phyloP scores from a whole-genome alignment of 768 basidiomycete species.

The Psilocybe tampanensis region DNA sequence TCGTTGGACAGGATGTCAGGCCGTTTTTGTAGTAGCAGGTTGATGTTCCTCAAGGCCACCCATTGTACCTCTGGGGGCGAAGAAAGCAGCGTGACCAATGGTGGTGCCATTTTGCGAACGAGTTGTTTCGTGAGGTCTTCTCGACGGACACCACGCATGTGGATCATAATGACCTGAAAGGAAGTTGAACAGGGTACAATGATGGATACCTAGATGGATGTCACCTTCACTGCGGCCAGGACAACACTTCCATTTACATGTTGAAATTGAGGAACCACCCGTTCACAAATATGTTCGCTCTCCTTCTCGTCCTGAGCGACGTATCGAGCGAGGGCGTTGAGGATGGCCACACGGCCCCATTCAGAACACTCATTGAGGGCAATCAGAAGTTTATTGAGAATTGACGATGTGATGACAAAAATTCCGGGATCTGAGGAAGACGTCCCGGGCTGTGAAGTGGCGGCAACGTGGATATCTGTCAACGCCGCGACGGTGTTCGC shows the following conservation, averaged over 20 bases:
- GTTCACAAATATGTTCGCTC: constrained; percentile 98
- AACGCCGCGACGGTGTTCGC: constrained; percentile 95
- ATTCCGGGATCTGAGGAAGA: constrained; percentile 64
- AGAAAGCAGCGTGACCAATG: constrained; percentile 91
- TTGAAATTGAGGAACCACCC: constrained; percentile 98
- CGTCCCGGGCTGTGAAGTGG: constrained; percentile 56
- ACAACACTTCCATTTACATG: constrained; percentile 97
- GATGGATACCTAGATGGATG: not conserved
- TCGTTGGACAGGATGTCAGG: too few species aligned
- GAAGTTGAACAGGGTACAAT: not conserved
- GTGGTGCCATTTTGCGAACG: constrained; percentile 96
- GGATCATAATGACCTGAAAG: constrained; percentile 98
- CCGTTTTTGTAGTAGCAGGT: constrained; percentile 89
- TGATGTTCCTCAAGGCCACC: constrained; percentile 97
- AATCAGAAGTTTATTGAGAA: constrained; percentile 89
- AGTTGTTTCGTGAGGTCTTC: constrained; percentile 87
- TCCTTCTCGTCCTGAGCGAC: constrained; percentile 87
- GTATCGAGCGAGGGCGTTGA: constrained; percentile 87
- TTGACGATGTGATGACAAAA: constrained; percentile 80
- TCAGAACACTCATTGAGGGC: constrained; percentile 98
- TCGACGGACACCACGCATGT: constrained; percentile 82
- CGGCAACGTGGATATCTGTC: constrained; percentile 85
- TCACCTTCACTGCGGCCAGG: constrained; percentile 91
- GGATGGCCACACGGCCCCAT: constrained; percentile 95
- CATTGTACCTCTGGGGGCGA: constrained; percentile 98